Base-by-base conservation (phyloP, 768 basidiomycete genomes). In the Candolleomyces aberdarensis region DNA sequence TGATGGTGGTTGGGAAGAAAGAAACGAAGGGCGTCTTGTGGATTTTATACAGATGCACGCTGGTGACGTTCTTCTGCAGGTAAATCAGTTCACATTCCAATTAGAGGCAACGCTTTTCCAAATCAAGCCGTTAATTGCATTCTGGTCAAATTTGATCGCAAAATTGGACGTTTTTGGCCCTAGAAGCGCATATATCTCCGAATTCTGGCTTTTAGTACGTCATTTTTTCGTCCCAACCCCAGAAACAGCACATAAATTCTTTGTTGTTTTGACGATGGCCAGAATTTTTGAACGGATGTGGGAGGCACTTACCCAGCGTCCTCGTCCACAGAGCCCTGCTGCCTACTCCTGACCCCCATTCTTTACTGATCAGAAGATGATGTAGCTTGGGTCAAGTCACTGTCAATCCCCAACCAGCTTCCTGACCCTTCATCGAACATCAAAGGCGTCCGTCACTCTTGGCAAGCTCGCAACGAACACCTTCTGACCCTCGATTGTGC, bases 1-100 rank as follows among this genome's bases (percentile, higher is more conserved):
- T 72, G 71, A 77, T 79, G 67, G 77, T 80, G 70, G 73, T 80
- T 69, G 50, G 71, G 72, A 73, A 74, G 68, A 74, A 77, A 81
- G 76, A 76, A 73, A 64, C 63, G 65, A 67, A 52, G 62, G 58
- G 56, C 59, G 59, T 56, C 59, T 66, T 61, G 67, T 64, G 64
- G 64, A 64, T 73, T 74, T 75, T 76, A 76, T 76, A 76, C 62
- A 66, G 63, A 66, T 68, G 69, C 69, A 70, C 69, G 36, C 36
- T 6, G 6, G 36, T 6, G 36, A 36, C 36, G 36, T 36, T 36
- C 36, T 36, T 36, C 36, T 36, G 36, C 36, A 36, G 11, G 36
- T 36, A 36, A 36, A 69, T 69, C 56, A 13, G 22, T 52, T 72
- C 72, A 72, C 66, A 66, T 69, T 71, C 74, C 73, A 60, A 66